phyloP scores from a whole-genome alignment of 495 filamentous ascomycete species.

The Daldinia caldariorum region DNA sequence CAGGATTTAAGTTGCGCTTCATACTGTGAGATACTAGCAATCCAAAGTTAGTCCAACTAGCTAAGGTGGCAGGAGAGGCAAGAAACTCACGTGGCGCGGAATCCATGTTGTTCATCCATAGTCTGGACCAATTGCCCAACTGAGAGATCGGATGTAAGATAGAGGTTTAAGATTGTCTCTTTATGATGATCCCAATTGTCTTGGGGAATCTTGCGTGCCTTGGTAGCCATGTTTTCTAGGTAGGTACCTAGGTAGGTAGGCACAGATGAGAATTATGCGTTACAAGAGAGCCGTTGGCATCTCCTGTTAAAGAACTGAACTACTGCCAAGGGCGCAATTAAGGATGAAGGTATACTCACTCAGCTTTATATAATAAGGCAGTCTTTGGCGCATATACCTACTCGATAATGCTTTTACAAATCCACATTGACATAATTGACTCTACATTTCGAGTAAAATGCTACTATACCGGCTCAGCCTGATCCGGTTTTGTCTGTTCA shows the following conservation, averaged over 20 bases:
- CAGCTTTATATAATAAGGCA: not conserved
- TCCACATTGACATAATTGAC: not conserved
- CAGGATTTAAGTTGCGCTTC: conserved; percentile 31
- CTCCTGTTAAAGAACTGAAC: not conserved
- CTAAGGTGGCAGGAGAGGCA: not conserved
- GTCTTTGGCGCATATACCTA: not conserved
- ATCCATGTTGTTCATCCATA: conserved; percentile 29
- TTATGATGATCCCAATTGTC: conserved; percentile 35
- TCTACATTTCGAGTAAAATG: not conserved
- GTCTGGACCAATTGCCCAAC: conserved; percentile 19
- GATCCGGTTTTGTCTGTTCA: conserved; percentile 16
- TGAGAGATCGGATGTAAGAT: conserved; percentile 18
- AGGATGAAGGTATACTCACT: not conserved
- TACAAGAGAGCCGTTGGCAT: not conserved
- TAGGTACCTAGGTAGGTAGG: no score
- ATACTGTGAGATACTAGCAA: conserved; percentile 26
- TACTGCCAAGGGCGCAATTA: no score
- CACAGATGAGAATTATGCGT: not conserved
- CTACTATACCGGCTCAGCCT: not conserved
- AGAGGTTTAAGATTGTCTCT: conserved; percentile 30
- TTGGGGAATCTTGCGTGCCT: conserved; percentile 22
- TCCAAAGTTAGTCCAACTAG: not conserved
- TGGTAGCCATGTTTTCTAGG: conserved; percentile 19
- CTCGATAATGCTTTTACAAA: not conserved
- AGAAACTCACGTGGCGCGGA: conserved; percentile 35